Conservation (phyloP, 352 stramenopile genomes). For the Phytophthora megakarya region DNA sequence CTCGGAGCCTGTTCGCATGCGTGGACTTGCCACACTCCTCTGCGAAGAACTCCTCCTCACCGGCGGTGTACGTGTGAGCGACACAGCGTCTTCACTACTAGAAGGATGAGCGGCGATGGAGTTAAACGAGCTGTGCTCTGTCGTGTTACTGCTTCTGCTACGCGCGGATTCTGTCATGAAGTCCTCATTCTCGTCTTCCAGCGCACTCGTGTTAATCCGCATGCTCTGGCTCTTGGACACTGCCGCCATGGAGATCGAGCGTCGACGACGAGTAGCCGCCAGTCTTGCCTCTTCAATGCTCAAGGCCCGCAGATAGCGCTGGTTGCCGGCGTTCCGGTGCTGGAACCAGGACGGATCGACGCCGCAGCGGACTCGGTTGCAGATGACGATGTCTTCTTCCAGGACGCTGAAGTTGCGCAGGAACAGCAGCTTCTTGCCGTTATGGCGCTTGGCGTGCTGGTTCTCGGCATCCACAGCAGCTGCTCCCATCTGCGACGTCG, state of each 20-base stretch:
- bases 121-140: constrained; percentile 30
- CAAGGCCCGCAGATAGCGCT: constrained; percentile 54
- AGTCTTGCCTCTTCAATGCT: constrained; percentile 56
- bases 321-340: constrained; percentile 42
- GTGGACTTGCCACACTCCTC: constrained; percentile 15
- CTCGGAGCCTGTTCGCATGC: constrained; percentile 39
- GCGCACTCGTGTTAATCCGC: constrained; percentile 13
- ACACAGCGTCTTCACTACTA: constrained; percentile 18
- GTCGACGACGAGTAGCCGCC: constrained; percentile 45
- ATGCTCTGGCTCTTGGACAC: constrained; percentile 24
- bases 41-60: constrained; percentile 15
- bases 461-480: constrained; percentile 52
- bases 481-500: constrained; percentile 63
- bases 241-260: constrained; percentile 24
- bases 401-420: constrained; percentile 69
- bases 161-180: neutral
- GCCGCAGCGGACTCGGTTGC: constrained; percentile 68
- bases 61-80: neutral
- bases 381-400: constrained; percentile 72
- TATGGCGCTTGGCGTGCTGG: constrained; percentile 34
- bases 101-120: constrained; percentile 12
- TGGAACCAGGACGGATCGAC: constrained; percentile 53
- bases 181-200: constrained; percentile 5
- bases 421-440: constrained; percentile 58
- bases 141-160: constrained; percentile 25